A percentile compares a stretch with the other conserved stretches of the same genome.
These are phyloP conservation scores for Diphasiastrum complanatum DNA, from an alignment of 83 land plant species.

Conservation along the genomic window DNA sequence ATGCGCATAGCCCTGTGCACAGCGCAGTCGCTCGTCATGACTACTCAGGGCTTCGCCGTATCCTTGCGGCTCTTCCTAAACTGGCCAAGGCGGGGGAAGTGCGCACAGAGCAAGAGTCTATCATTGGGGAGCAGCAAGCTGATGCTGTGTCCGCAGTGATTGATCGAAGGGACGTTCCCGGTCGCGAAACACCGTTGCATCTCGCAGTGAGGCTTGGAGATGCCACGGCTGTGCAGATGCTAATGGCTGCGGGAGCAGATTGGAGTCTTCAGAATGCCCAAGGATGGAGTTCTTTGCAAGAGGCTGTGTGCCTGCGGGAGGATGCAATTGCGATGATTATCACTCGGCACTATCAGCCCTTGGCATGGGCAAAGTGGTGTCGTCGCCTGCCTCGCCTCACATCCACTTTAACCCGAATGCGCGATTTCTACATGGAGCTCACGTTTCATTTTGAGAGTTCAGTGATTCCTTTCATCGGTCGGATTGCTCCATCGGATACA, in stretches of 20 bases:
- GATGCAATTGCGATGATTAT: conserved; percentile 12
- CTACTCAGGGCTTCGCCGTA: background rate
- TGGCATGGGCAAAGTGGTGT: conserved; percentile 19
- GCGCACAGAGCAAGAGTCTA: conserved; percentile 2
- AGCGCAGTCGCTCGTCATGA: conserved; percentile 5
- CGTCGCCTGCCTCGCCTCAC: conserved; percentile 6
- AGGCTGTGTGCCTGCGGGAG: conserved; percentile 9
- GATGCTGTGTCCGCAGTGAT: conserved; percentile 9
- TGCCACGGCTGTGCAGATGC: conserved; percentile 14
- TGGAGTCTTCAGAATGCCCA: conserved; percentile 11
- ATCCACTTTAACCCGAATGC: conserved; percentile 1
- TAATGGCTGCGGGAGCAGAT: conserved; percentile 10
- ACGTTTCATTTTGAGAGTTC: conserved; percentile 14
- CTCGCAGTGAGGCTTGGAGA: conserved; percentile 10
- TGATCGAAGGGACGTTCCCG: conserved; percentile 11
- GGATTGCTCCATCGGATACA: conserved; percentile 17
- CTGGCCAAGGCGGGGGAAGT: conserved; percentile 16
- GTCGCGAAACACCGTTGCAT: conserved; percentile 10
- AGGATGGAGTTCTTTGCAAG: conserved; percentile 13
- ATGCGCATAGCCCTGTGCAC: conserved; percentile 9
- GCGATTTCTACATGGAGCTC: conserved; percentile 15
- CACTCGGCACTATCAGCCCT: conserved; percentile 7
- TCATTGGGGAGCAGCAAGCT: conserved; percentile 3
- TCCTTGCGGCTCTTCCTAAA: conserved; percentile 2
- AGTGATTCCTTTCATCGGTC: conserved; percentile 3